Base-by-base conservation (phyloP, 2,329 filamentous ascomycete genomes). In the Aspergillus sp. region DNA sequence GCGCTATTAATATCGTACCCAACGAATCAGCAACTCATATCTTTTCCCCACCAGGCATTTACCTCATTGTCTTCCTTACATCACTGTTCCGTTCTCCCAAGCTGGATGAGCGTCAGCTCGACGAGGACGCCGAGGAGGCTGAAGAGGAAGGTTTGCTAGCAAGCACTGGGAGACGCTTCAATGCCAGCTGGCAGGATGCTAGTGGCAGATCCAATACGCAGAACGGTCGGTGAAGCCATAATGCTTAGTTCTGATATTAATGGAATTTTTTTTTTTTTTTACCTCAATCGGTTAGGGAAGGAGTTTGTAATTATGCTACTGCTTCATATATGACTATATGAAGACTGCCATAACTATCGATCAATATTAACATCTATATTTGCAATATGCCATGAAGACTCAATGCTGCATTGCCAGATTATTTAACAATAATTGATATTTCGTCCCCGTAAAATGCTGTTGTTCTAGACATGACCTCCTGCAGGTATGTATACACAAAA, bases 121-220 rank as follows among this genome's bases (percentile, higher is more conserved):
- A 97, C 54, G 86, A 91, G 51, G 90, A 96, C 61, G 83, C 90
- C 10, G 88, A 94, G 65, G 86, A 84, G 29, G 89, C 91, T 12
- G 93, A 97, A 64, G 93, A 98, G 62, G 93, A 98, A 70, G 88
- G 90, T 7, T 73, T 98, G 42, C 72, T 98, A 41, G 88, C 88
- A 0, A 88, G 81, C 57, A 94, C 89, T 0, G 82, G 88, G 4
- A 73, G 88, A 48, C 78, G 88, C 30, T 89, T 94, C 56, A 85
- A 86, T 39, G 88, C 88, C 4, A 89, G 86, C 1, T 96, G 89
- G 89, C 81, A 91, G 64, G 88, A 94, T 63, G 84, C 94, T 43
- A 87, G 85, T 1, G 85, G 85, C 1, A 66, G 77, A 26, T 67
- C 71, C 38, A 64, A 46, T 30, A 55, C 49, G 30, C 44, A 41